These are phyloP conservation scores for Aspergillus novofumigatus DNA, from an alignment of 2,329 filamentous ascomycete species.

Conservation along the genomic window DNA sequence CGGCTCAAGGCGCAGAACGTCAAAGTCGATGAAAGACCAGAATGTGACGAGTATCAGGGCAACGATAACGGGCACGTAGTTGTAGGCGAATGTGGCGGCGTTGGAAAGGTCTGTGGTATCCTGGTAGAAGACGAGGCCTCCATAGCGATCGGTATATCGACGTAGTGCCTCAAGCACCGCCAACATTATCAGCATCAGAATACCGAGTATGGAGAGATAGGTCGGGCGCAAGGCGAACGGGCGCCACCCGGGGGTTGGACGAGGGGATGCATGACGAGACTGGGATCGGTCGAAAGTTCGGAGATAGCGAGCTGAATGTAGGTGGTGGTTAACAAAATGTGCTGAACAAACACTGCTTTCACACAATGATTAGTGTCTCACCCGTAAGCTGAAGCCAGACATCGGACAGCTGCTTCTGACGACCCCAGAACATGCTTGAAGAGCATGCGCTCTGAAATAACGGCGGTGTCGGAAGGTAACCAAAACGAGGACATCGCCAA, in stretches of 20 bases:
- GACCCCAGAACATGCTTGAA: constrained; percentile 15
- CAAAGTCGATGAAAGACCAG: constrained; percentile 49
- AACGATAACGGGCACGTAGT: constrained; percentile 41
- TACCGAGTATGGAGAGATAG: constrained; percentile 21
- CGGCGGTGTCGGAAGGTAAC: not conserved
- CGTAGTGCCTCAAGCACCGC: constrained; percentile 26
- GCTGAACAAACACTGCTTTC: not conserved
- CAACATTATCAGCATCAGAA: constrained; percentile 23
- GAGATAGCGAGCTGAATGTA: not conserved
- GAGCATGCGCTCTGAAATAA: constrained; percentile 12
- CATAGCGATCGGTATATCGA: constrained; percentile 25
- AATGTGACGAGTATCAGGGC: constrained; percentile 45
- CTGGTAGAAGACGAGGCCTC: constrained; percentile 26
- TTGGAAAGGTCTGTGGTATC: constrained; percentile 26
- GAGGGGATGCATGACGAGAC: constrained; percentile 3
- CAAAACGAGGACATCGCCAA: not conserved
- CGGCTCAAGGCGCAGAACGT: constrained; percentile 48
- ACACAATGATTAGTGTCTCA: not conserved
- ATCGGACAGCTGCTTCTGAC: constrained; percentile 9
- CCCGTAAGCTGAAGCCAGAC: constrained; percentile 13
- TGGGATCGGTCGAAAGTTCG: not conserved
- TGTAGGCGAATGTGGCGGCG: constrained; percentile 30
- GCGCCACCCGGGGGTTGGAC: constrained; percentile 22
- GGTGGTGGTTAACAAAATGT: not conserved
- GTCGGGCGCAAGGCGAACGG: constrained; percentile 30